Evolutionary conservation across 164 flowering plant genomes (phyloP), one percentile per base, ranked within the genome.

Genomic region (Hamamelis virginiana): DNA sequence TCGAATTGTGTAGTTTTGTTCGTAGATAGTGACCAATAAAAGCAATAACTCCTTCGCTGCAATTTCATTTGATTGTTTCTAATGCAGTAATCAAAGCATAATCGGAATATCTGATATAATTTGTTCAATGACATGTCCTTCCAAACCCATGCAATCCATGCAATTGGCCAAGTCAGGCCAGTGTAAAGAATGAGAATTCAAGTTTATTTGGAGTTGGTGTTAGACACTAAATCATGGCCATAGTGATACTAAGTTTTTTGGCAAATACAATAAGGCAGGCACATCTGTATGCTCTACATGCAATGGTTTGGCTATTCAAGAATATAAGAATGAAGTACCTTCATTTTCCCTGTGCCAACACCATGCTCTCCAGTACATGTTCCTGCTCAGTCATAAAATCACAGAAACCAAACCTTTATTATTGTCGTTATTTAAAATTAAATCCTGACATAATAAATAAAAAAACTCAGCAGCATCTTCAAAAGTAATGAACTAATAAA

Each of bases 321-420:
- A 41, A 64, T 26, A 59, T 67, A 62, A 27, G 19, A 63, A 18
- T 9, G 16, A n/a, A 44, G 22, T 80, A 95, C 98, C 97, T 95
- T 95, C 88, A 92, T 85, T 82, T 95, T 95, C 47, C 99, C 99
- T 10, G 99, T 92, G 63, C 99, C 98, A 64, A 95, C 97, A 63
- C 98, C 98, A 82, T 95, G 98, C 79, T 95, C 98, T 61, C 98
- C 98, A 0, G 98, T 91, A 71, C 98, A 95, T 14, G 98, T 95
- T 70, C 98, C 98, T 94, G 88, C 47, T 58, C 65, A 80, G 41
- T 66, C 55, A 74, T 47, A 62, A 56, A 45, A 64, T 26, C 21
- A 48, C 10, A 33, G n/a, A 67, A 57, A 45, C 6, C 3, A 50
- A 69, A 70, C 21, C n/a, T 6, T 12, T 25, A 27, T 64, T 6